Evolutionary conservation across 2,329 filamentous ascomycete species (phyloP).

Genomic region (Paradendryphiella salina): DNA sequence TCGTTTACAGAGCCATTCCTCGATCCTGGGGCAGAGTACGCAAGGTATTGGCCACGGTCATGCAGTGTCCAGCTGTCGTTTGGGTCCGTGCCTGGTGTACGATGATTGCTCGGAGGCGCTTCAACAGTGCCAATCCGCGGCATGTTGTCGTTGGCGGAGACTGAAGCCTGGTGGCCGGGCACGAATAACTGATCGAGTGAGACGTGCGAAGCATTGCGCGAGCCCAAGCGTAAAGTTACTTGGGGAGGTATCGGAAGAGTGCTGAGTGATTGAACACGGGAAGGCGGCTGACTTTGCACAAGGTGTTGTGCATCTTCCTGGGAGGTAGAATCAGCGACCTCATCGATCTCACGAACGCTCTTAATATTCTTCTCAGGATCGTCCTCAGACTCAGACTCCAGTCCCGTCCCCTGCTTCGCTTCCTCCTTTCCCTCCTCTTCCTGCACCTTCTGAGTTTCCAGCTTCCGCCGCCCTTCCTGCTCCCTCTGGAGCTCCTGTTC

Average conservation of each 20-base stretch:
- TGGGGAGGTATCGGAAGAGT: not conserved
- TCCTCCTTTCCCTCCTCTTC: constrained; percentile 1
- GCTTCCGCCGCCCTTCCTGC: constrained; percentile 4
- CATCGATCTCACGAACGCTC: not conserved
- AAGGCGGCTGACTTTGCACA: not conserved
- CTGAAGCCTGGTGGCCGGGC: not conserved
- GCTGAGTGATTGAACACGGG: not conserved
- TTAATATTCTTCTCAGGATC: not conserved
- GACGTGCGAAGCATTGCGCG: not conserved
- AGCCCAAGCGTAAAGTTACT: not conserved
- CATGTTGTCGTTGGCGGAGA: not conserved
- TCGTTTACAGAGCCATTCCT: constrained; percentile 17
- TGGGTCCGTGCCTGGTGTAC: not conserved
- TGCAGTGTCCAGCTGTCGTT: constrained; percentile 24
- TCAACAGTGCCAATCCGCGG: not conserved
- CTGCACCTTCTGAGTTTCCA: not conserved
- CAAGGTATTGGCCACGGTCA: constrained; percentile 25
- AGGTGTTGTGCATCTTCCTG: not conserved
- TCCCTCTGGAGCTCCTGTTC: constrained; percentile 11
- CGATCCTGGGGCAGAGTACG: constrained; percentile 33
- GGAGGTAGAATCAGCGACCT: not conserved
- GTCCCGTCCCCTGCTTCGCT: not conserved
- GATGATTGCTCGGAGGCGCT: not conserved
- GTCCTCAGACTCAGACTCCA: not conserved
- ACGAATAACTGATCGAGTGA: not conserved